phyloP scores from a whole-genome alignment of 768 basidiomycete genomes.

The Calocera viscosa region DNA sequence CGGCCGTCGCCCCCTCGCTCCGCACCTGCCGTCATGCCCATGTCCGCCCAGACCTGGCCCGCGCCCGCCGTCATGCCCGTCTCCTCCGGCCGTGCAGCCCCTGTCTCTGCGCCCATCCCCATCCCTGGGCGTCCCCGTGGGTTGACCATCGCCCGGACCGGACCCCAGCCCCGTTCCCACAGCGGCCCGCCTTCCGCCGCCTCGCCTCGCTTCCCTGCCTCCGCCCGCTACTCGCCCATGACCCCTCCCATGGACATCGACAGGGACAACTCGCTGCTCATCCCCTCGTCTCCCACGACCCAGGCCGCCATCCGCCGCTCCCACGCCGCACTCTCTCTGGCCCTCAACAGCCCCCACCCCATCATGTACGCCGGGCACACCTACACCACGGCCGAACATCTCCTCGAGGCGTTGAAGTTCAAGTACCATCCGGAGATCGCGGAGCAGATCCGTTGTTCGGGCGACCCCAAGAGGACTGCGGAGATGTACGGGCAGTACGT shows the following conservation, averaged over 20 bases:
- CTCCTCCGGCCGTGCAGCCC: neutral
- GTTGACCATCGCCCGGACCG: neutral
- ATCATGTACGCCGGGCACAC: neutral
- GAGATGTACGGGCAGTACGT: neutral
- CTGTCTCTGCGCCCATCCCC: neutral
- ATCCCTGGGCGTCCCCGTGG: neutral
- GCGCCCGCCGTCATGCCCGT: neutral
- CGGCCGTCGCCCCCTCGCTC: neutral
- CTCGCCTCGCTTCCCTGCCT: neutral
- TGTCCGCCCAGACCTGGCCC: neutral
- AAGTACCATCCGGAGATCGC: slow-evolving; percentile 1
- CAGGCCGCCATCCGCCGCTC: neutral
- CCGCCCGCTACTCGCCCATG: neutral
- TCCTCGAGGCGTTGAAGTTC: slow-evolving; percentile 5
- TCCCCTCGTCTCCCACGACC: neutral
- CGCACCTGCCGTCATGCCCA: neutral
- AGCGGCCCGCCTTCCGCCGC: neutral
- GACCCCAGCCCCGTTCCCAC: neutral
- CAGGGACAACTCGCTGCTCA: neutral
- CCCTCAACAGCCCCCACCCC: neutral
- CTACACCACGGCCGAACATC: neutral
- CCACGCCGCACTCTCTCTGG: neutral
- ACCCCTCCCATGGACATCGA: neutral
- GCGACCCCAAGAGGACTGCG: neutral
- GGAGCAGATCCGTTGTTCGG: neutral